Base-by-base conservation (phyloP, 2,329 filamentous ascomycete species). In the Ceratocystiopsis minuta region DNA sequence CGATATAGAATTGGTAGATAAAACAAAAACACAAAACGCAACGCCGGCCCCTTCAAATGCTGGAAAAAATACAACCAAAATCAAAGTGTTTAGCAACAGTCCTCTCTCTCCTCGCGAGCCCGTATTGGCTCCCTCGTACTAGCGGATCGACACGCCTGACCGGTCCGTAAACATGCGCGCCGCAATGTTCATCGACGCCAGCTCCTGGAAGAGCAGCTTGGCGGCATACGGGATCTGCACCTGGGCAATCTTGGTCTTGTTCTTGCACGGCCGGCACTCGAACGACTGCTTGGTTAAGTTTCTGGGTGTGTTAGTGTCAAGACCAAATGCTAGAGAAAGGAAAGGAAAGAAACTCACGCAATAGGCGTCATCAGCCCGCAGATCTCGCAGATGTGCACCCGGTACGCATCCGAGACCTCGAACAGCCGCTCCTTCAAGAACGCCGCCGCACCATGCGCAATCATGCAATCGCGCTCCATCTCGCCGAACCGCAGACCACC, bases 391-490 rank as follows among this genome's bases (percentile, higher is more conserved):
- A 98, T 81, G 62, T 98, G 90, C 45, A 98, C 90, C 60, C 87
- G 74, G 72, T 96, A 98, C 34, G 90, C 88, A 65, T 98, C 90
- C 41, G 85, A 94, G 40, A 98, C 90, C 59, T 96, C 88, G 55
- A 98, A 95, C 45, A 98, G 65, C 54, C 90, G 77, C 68, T 98
- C 90, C 66, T 98, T 98, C 56, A 98, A 65, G 72, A 98, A 98
- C 2, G 87, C 80, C 42, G 85, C 88, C 4, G 92, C 90, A 57
- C 90, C 90, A 59, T 98, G 92, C n/a, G 92, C 86, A 67, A 98
- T 98, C 90, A 98, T 98, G 60, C 90, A 98, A 75, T 98, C 92
- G 66, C 92, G 88, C 64, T 98, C 92, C 90, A 98, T 98, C 70
- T 98, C 90, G 78, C 90, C 90, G 75, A 98, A 98, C 58, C 92